Evolutionary conservation across 2,329 filamentous ascomycete species (phyloP).

Genomic region (Plectosphaerella cucumerina): DNA sequence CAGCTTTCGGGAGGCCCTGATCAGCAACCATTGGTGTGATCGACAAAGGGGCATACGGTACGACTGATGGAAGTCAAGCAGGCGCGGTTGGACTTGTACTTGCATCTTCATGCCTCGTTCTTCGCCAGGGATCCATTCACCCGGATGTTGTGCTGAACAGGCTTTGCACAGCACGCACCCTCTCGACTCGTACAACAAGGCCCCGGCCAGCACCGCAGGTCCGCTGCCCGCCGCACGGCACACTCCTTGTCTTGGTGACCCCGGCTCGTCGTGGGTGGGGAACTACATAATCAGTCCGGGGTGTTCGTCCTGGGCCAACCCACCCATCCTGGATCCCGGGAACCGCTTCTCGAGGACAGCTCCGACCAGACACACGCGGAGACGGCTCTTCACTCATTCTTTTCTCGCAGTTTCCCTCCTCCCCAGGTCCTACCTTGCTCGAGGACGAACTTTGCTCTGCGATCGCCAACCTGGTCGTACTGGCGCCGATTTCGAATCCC

Average conservation of each 20-base stretch:
- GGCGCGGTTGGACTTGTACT: too few relatives aligned
- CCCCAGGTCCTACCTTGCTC: too few relatives aligned
- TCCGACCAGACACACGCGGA: not conserved
- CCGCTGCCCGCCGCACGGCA: not conserved
- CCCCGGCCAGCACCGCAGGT: not conserved
- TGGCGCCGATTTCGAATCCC: too few relatives aligned
- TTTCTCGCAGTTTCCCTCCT: not conserved
- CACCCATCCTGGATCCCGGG: not conserved
- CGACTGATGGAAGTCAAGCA: too few relatives aligned
- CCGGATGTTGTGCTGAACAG: too few relatives aligned
- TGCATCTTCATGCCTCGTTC: too few relatives aligned
- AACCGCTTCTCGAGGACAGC: not conserved
- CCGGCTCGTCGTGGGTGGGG: not conserved
- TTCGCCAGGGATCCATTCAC: too few relatives aligned
- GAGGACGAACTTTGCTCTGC: not conserved
- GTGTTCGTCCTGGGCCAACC: not conserved
- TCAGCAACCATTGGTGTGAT: too few relatives aligned
- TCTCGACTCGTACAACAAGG: not conserved
- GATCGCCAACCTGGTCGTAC: too few relatives aligned
- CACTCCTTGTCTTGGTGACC: not conserved
- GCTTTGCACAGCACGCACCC: too few relatives aligned
- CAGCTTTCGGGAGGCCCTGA: too few relatives aligned
- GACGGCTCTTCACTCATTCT: not conserved
- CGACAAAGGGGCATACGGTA: too few relatives aligned
- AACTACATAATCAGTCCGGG: constrained; percentile 4